These are phyloP conservation scores for Zostera marina DNA, from an alignment of 116 monocot genomes.

Conservation along the genomic window DNA sequence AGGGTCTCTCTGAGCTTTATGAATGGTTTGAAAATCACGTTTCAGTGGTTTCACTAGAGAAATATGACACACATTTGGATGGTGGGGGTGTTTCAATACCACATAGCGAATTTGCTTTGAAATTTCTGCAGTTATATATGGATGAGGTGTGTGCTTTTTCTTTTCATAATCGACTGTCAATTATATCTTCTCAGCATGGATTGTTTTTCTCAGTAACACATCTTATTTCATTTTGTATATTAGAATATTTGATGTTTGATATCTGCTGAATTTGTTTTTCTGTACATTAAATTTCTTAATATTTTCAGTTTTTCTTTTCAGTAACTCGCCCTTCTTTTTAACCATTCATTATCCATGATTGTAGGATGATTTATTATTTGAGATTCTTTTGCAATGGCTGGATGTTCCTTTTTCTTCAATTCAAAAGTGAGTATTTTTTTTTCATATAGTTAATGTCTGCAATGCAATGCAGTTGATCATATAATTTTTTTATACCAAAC, in stretches of 20 bases:
- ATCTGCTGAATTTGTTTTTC: background rate
- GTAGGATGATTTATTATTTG: conserved; percentile 88
- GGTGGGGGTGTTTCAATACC: conserved; percentile 16
- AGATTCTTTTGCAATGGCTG: conserved; percentile 54
- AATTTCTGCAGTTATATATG: conserved; percentile 65
- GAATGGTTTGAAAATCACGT: conserved; percentile 44
- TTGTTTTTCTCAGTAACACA: background rate
- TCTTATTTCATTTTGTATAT: background rate
- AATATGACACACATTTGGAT: conserved; percentile 7
- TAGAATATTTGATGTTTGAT: background rate
- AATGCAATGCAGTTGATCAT: conserved; percentile 7
- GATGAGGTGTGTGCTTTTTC: conserved; percentile 48
- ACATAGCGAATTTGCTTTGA: conserved; percentile 36
- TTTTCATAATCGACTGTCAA: background rate
- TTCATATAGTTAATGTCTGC: background rate
- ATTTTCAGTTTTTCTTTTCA: background rate
- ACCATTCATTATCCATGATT: conserved; percentile 1
- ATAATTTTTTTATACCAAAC: background rate
- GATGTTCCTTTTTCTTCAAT: conserved; percentile 28
- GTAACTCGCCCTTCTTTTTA: background rate
- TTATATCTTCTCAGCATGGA: background rate
- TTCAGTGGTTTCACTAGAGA: conserved; percentile 10
- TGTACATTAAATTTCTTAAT: background rate
- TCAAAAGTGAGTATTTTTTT: conserved; percentile 30
- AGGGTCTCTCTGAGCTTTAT: conserved; percentile 36